phyloP scores from a whole-genome alignment of 2,329 filamentous ascomycete species.

The Fusarium gaditjirri region DNA sequence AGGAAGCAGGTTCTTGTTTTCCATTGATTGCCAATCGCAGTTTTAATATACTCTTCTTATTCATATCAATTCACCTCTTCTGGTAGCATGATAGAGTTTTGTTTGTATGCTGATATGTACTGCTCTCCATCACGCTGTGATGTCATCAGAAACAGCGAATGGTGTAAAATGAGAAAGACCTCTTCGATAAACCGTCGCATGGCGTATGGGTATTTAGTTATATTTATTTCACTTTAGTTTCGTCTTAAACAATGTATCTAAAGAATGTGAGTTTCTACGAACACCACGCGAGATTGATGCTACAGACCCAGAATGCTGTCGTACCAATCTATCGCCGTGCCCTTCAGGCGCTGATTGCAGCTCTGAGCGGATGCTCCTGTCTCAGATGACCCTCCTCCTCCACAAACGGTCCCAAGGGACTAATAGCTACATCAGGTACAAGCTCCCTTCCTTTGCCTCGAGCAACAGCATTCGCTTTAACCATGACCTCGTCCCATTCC shows the following conservation, averaged over 20 bases:
- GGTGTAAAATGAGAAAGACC: accelerated
- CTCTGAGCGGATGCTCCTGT: neutral
- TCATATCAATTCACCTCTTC: accelerated
- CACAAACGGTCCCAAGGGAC: neutral
- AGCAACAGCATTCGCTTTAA: neutral
- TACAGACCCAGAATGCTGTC: neutral
- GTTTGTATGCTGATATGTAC: neutral
- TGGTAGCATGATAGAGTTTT: neutral
- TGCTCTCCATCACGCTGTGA: no score
- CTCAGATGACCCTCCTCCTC: neutral
- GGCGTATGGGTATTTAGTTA: accelerated
- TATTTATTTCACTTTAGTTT: neutral
- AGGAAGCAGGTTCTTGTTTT: no score
- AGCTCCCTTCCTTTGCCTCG: neutral
- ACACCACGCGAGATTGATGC: accelerated
- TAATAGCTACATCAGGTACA: neutral
- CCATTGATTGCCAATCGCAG: no score
- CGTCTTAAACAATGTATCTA: neutral
- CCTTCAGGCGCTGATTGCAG: neutral
- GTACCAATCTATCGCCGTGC: neutral
- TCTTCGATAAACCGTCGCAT: accelerated
- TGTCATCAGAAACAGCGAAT: neutral
- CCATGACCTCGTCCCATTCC: neutral
- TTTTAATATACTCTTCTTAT: neutral
- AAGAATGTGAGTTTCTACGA: neutral